Evolutionary conservation across 805 yeast genomes (phyloP), one percentile per base, ranked within the genome.

Genomic region (Saturnispora serradocipensis): DNA sequence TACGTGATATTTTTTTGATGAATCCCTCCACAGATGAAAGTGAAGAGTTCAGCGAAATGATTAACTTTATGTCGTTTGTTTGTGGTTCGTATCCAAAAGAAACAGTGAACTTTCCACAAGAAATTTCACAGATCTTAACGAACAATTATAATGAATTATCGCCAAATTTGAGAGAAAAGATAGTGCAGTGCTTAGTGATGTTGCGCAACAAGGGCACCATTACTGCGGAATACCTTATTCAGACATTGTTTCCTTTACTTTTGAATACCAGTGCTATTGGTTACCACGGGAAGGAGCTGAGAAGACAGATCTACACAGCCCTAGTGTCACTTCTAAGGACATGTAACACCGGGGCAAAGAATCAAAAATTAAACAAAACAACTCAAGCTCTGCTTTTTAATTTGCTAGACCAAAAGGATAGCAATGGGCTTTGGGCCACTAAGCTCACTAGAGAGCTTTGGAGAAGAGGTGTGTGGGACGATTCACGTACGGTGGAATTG

Each of bases 391-490:
- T 93, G 46, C 76, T 95, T 49, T 91, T 93, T 74, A 88, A 87
- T 60, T 72, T 91, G 56, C 72, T 93, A 44, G 96, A 88, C 57
- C 82, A 86, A 65, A 81, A 86, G 54, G 86, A 82, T 58, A 77
- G 88, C 40, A 62, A 74, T 43, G 97, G 97, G 36, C 71, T 93
- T 24, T 93, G 98, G 97, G 97, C 98, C 7, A 87, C 97, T 3
- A 90, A 88, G 62, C 72, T 93, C 52, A 89, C 97, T 5, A 79
- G 98, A 64, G 98, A 93, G 67, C 72, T 93, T 48, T 93, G 99
- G 99, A 80, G 96, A 72, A 78, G 98, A 65, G 96, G 96, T 63
- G 86, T 93, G 53, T 93, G 99, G 99, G 97, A 89, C 67, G 99
- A 93, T 66, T 79, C 96, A 0, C 76, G 97, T 61, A 85, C 98